Evolutionary conservation across 306 rosid genomes (phyloP).

Genomic region (Acacia acuminata): DNA sequence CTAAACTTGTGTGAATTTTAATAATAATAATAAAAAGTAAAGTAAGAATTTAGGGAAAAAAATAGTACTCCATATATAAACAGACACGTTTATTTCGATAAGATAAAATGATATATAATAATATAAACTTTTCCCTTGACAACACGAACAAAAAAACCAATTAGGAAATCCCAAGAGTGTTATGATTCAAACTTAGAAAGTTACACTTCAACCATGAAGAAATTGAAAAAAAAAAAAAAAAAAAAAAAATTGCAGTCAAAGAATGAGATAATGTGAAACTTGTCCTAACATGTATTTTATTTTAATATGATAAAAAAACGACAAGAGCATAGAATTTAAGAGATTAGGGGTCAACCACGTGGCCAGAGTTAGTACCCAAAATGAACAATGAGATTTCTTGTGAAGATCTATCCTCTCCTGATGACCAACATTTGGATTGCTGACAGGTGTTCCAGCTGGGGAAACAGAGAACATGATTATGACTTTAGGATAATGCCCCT

Average conservation of each 20-base stretch:
- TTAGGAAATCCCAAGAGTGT: too few species aligned
- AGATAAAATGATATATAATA: too few species aligned
- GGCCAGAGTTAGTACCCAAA: neutral
- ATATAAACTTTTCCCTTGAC: too few species aligned
- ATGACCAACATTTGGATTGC: neutral
- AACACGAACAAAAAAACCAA: too few species aligned
- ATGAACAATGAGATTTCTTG: neutral
- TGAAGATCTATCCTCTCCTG: neutral
- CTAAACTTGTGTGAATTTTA: neutral
- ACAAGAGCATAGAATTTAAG: neutral
- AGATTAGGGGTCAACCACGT: neutral
- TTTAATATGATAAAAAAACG: neutral
- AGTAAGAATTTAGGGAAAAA: neutral
- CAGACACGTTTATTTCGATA: too few species aligned
- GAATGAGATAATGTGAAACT: too few species aligned
- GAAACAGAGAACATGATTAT: neutral
- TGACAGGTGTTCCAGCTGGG: neutral
- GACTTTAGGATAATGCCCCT: neutral
- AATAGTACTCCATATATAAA: too few species aligned
- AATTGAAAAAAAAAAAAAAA: too few species aligned
- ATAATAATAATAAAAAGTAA: too few species aligned
- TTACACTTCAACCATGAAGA: neutral
- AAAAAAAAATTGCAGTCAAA: too few species aligned
- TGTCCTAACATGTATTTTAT: too few species aligned
- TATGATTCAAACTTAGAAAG: too few species aligned